Evolutionary conservation across 2,329 filamentous ascomycete genomes (phyloP).

Genomic region (Colletotrichum cuscutae): DNA sequence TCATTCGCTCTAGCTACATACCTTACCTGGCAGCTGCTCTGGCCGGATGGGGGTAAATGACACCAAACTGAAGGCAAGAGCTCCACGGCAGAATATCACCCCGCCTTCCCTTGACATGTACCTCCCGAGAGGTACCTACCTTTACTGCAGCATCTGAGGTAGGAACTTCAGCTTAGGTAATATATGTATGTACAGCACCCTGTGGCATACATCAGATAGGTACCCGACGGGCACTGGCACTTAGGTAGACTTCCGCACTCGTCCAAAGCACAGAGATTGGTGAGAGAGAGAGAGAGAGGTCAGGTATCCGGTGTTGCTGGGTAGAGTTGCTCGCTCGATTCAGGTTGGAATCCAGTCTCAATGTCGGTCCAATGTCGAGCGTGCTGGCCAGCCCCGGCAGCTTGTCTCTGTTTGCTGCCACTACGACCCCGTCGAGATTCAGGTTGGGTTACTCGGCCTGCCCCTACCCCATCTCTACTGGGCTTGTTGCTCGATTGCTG

Average conservation of each 20-base stretch:
- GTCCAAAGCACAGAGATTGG: neutral
- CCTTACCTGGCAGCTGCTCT: neutral
- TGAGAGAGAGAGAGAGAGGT: neutral
- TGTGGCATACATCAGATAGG: neutral
- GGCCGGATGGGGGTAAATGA: neutral
- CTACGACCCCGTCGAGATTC: slow-evolving; percentile 29
- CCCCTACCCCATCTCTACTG: slow-evolving; percentile 33
- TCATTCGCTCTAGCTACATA: neutral
- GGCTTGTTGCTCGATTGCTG: slow-evolving; percentile 13
- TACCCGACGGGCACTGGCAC: neutral
- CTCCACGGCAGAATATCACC: neutral
- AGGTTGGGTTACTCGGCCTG: slow-evolving; percentile 24
- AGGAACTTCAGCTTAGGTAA: neutral
- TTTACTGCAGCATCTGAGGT: neutral
- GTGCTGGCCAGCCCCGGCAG: neutral
- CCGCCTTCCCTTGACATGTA: too few species aligned
- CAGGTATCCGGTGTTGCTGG: neutral
- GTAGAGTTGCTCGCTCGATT: neutral
- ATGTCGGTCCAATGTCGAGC: neutral
- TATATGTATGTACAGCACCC: neutral
- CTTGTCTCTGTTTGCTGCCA: slow-evolving; percentile 7
- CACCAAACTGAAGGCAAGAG: neutral
- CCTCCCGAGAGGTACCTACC: neutral
- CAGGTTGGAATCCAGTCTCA: neutral
- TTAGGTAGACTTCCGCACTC: neutral